A percentile compares a stretch with the other conserved stretches of the same genome.
Conservation (phyloP, 2,329 filamentous ascomycete genomes). For the Cytospora schulzeri region DNA sequence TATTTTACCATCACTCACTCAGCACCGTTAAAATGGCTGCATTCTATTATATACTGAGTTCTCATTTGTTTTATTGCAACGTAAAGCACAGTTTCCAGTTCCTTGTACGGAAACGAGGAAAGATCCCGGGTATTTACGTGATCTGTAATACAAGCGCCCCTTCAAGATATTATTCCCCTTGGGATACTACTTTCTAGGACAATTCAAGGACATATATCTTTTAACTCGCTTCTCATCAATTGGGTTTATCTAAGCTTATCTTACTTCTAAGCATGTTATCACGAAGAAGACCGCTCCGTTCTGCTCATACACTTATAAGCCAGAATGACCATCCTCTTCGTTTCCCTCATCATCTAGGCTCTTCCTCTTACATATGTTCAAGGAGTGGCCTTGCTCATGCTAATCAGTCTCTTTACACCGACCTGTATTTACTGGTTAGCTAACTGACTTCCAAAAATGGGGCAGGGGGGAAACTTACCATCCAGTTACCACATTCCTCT, state of each 20-base stretch:
- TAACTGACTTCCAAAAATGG: constrained; percentile 5
- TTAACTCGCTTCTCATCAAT: background rate
- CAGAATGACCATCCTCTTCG: background rate
- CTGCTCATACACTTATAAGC: background rate
- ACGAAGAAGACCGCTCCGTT: background rate
- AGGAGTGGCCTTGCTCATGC: constrained; percentile 77
- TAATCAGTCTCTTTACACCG: constrained; percentile 75
- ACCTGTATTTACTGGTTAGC: constrained; percentile 57
- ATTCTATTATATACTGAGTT: too few relatives aligned
- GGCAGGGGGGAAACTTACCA: constrained; percentile 62
- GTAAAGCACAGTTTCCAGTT: too few relatives aligned
- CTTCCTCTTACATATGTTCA: constrained; percentile 35
- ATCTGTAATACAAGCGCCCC: too few relatives aligned
- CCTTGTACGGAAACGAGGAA: too few relatives aligned
- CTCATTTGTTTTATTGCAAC: too few relatives aligned
- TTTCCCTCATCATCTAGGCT: background rate
- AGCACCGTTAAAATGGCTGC: too few relatives aligned
- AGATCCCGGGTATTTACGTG: too few relatives aligned
- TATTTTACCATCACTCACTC: background rate
- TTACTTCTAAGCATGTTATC: background rate
- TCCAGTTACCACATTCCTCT: constrained; percentile 83
- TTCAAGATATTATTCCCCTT: too few relatives aligned
- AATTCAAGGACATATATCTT: background rate
- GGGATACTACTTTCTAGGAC: background rate
- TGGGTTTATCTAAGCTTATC: background rate